Evolutionary conservation across 2,329 filamentous ascomycete genomes (phyloP).

Genomic region (Phoma herbarum): DNA sequence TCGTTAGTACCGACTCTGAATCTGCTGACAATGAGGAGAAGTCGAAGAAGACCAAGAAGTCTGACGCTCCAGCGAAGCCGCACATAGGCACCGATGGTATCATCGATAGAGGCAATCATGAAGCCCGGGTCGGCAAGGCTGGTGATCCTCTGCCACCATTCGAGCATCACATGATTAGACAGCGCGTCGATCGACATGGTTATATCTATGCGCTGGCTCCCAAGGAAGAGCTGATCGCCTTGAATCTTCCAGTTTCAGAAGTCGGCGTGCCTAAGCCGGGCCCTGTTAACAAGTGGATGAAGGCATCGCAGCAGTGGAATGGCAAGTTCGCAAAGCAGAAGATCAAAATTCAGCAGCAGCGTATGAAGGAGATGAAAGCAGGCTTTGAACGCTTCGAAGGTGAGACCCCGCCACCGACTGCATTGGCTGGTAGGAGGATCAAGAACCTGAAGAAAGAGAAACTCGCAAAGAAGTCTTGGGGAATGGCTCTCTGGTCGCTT

Average conservation of each 20-base stretch:
- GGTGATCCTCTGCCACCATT: constrained; percentile 85
- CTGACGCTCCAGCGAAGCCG: constrained; percentile 27
- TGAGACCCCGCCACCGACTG: constrained; percentile 83
- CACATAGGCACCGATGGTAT: constrained; percentile 31
- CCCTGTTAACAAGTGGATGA: constrained; percentile 85
- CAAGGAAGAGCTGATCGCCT: constrained; percentile 69
- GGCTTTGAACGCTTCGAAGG: constrained; percentile 76
- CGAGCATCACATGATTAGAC: constrained; percentile 87
- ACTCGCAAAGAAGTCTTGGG: constrained; percentile 73
- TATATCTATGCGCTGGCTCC: constrained; percentile 73
- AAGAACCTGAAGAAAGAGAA: constrained; percentile 58
- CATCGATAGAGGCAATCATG: constrained; percentile 23
- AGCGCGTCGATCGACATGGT: constrained; percentile 82
- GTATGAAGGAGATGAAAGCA: constrained; percentile 74
- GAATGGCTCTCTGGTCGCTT: constrained; percentile 81
- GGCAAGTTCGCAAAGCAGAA: constrained; percentile 74
- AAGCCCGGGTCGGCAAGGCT: constrained; percentile 74
- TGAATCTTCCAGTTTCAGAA: constrained; percentile 69
- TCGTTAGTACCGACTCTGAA: constrained; percentile 69
- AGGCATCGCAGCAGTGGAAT: constrained; percentile 77
- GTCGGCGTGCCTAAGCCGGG: constrained; percentile 83
- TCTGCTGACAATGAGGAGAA: constrained; percentile 29
- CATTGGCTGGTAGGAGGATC: constrained; percentile 75
- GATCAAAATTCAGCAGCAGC: constrained; percentile 74
- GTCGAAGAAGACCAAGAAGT: constrained; percentile 39